Evolutionary conservation across 148 eudicot genomes (phyloP).

Genomic region (Fallopia convolvulus): DNA sequence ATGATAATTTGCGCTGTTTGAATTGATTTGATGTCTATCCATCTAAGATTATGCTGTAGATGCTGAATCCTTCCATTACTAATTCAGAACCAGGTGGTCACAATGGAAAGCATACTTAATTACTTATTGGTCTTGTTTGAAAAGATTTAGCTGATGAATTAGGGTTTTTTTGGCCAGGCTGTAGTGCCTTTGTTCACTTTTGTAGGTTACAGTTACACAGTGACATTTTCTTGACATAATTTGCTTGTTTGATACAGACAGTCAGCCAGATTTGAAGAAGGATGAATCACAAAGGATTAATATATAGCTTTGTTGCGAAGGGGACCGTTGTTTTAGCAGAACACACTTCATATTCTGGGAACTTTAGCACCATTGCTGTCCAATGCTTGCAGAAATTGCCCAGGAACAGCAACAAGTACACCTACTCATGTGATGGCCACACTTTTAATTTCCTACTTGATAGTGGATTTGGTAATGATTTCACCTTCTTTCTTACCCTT

Average conservation of each 20-base stretch:
- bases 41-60: not conserved
- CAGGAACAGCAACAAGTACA: constrained; percentile 82
- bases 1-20: not conserved
- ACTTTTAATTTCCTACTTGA: constrained; percentile 93
- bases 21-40: not conserved
- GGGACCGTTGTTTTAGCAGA: constrained; percentile 93
- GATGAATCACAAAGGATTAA: constrained; percentile 85
- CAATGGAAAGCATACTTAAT: not conserved
- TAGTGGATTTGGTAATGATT: constrained; percentile 67
- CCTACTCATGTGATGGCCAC: constrained; percentile 95
- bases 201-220: not conserved
- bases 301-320: constrained; percentile 94
- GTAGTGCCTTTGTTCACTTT: not conserved
- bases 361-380: constrained; percentile 95
- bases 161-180: not conserved
- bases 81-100: not conserved
- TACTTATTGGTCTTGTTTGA: not conserved
- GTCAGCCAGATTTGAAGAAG: constrained; percentile 9
- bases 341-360: constrained; percentile 95
- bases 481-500: not conserved
- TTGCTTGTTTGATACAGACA: not conserved
- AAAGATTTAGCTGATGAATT: not conserved
- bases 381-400: constrained; percentile 96
- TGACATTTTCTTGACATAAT: not conserved
- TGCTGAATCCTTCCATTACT: not conserved